Percentiles rank a stretch among this genome's conserved stretches.
Evolutionary conservation across 331 rosid species (phyloP).

Genomic region (Saraca asoca): DNA sequence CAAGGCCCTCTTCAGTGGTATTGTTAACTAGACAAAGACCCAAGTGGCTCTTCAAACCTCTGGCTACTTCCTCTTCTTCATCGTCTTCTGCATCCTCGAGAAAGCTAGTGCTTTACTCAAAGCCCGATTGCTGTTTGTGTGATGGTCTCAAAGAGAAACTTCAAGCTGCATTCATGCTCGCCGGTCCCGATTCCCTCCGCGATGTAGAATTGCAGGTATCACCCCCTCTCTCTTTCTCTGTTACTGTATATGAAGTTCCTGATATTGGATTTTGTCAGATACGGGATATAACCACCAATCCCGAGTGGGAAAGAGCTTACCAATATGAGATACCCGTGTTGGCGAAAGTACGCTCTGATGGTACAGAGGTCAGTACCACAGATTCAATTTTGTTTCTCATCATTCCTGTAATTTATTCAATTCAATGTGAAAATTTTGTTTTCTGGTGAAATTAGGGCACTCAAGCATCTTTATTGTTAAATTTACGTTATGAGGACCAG

Average conservation of each 20-base stretch:
- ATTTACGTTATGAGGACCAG: neutral
- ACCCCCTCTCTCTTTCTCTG: neutral
- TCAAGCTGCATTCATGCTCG: slow-evolving; percentile 65
- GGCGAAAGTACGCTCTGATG: slow-evolving; percentile 76
- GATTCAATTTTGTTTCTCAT: neutral
- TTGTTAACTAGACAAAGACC: slow-evolving; percentile 37
- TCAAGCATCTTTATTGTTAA: neutral
- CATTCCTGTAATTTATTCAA: neutral
- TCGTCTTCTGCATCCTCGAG: slow-evolving; percentile 45
- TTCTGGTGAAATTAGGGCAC: neutral
- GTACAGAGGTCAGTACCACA: slow-evolving; percentile 74
- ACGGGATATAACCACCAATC: slow-evolving; percentile 80
- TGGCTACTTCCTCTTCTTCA: slow-evolving; percentile 43
- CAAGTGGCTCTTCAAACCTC: slow-evolving; percentile 38
- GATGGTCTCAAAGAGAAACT: slow-evolving; percentile 98
- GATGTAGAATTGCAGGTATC: slow-evolving; percentile 66
- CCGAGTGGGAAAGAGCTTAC: slow-evolving; percentile 82
- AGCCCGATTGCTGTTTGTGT: slow-evolving; percentile 97
- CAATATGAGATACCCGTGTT: slow-evolving; percentile 90
- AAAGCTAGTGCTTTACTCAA: slow-evolving; percentile 81
- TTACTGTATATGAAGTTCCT: slow-evolving; percentile 5
- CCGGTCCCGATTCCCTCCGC: slow-evolving; percentile 71
- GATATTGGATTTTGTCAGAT: slow-evolving; percentile 48
- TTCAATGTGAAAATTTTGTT: neutral
- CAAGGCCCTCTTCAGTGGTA: slow-evolving; percentile 44